Base-by-base conservation (phyloP, 1,139 yeast species). In the Hemisphaericaspora xylofermentans region DNA sequence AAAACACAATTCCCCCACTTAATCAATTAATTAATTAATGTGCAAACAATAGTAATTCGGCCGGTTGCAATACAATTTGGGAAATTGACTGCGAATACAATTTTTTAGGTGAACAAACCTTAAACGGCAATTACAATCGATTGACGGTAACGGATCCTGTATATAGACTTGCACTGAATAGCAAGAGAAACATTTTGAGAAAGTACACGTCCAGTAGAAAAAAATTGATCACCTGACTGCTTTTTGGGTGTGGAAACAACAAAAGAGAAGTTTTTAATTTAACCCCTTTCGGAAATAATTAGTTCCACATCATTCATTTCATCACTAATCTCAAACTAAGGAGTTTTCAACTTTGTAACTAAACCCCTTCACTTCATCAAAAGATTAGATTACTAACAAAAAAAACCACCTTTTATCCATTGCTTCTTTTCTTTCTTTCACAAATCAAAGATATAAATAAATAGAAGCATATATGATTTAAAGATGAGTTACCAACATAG, bases 401-500 rank as follows among this genome's bases (percentile, higher is more conserved):
- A 8, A 6, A 6, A 19, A 19, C 22, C 22, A 8, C 5, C 8
- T 19, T 19, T 19, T 8, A 5, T 8, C 22, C 22, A 6, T 19
- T 19, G 5, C 8, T 19, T 19, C 8, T 19, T 19, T 8, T 19
- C 22, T 19, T 19, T 19, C 8, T 6, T 6, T 19, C 22, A 19
- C 22, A 19, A 5, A 5, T 8, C 22, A 5, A 6, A 19, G 5
- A 19, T 19, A 6, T 19, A 19, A 8, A 24, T 24, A 24, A 6
- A 24, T n/a, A 24, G 6, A 21, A 21, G 24, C 18, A 42, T 15
- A 36, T n/a, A n/a, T n/a, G n/a, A n/a, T n/a, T n/a, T n/a, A n/a
- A n/a, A n/a, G n/a, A 46, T 44, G 47, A 30, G 14, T 16, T n/a
- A 39, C n/a, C 41, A 38, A 35, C 41, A 21, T 25, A 32, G 43